Evolutionary conservation across 768 basidiomycete genomes (phyloP), one percentile per base, ranked within the genome.

Genomic region (Megacollybia marginata): DNA sequence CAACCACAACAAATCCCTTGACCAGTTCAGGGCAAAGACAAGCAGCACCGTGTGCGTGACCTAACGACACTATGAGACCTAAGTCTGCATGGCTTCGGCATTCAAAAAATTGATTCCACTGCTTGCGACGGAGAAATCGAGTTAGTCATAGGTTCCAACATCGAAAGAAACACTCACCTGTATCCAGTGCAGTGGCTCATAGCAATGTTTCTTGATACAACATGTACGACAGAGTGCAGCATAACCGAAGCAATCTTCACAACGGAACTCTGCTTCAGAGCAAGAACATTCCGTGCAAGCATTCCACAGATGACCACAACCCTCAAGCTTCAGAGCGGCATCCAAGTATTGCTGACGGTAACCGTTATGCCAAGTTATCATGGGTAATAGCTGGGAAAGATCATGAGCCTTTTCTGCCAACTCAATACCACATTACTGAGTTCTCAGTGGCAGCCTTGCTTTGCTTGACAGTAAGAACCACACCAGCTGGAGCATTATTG

Each of bases 1-100:
- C 44, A 20, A 55, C 47, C 1, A 57, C 34, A 2, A 48, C 9
- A 36, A 56, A 52, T 13, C 48, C 32, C 15, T 53, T 28, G 20
- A 10, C 34, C 9, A 9, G 15, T 10, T 5, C 48, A 10, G 10
- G 35, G 16, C 16, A 36, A 36, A 36, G 10, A 16, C 10, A 36
- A 10, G 16, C 16, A 16, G 35, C 35, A n/a, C 16, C 35, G 10
- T 16, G 10, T 36, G 35, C 35, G 16, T 36, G 35, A 10, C 35
- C 35, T 16, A 36, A 16, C 35, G n/a, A n/a, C n/a, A n/a, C n/a
- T n/a, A n/a, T 36, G 35, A 36, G 16, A 36, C 35, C 35, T 36
- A 10, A 16, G 16, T 10, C 35, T 16, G 16, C 10, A 16, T 16
- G 35, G 16, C 35, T 36, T 36, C 35, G 16, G 16, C 10, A 16